phyloP scores from a whole-genome alignment of 331 rosid species.

The Quercus phellos region DNA sequence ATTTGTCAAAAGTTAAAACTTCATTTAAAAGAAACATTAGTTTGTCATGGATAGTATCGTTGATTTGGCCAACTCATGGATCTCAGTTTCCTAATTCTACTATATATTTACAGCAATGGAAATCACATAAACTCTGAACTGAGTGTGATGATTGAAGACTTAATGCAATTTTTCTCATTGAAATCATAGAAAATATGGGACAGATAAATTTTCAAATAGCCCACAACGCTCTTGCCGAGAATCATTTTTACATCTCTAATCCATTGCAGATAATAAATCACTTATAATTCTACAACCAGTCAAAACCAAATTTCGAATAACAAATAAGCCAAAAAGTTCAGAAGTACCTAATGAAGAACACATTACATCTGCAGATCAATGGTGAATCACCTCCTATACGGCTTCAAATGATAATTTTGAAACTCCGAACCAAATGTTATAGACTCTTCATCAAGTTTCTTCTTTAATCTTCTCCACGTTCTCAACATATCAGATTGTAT shows the following conservation, averaged over 20 bases:
- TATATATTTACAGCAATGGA: background rate
- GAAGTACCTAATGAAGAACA: background rate
- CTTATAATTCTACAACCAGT: background rate
- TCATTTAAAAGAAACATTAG: too few species aligned
- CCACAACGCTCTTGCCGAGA: background rate
- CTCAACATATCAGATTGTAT: slow-evolving; percentile 84
- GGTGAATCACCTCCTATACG: slow-evolving; percentile 54
- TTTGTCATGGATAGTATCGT: too few species aligned
- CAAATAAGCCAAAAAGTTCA: background rate
- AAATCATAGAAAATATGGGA: background rate
- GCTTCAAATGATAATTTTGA: slow-evolving; percentile 62
- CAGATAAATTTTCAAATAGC: background rate
- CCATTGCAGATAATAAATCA: background rate
- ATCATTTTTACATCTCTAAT: background rate
- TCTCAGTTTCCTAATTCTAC: background rate
- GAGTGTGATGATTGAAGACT: background rate
- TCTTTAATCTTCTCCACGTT: slow-evolving; percentile 92
- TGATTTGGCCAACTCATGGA: too few species aligned
- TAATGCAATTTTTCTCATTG: background rate
- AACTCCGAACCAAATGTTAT: slow-evolving; percentile 72
- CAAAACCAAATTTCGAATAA: background rate
- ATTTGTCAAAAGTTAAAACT: too few species aligned
- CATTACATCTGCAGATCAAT: background rate
- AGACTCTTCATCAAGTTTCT: slow-evolving; percentile 84
- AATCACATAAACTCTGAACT: background rate